Conservation (phyloP, 108 stramenopile species). For the Cyclotella distinguenda region DNA sequence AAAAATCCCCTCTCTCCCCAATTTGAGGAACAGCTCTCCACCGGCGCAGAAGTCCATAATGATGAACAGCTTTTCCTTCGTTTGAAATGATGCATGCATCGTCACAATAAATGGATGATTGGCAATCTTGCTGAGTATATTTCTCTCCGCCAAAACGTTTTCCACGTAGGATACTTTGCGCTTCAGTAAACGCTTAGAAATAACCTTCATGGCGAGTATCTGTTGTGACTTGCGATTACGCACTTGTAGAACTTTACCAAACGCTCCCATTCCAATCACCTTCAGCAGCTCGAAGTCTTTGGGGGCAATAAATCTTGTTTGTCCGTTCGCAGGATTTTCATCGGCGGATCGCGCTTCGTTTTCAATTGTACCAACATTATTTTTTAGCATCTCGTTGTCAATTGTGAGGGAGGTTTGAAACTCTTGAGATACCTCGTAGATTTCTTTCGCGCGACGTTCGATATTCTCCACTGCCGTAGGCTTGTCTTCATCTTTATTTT, state of each 20-base stretch:
- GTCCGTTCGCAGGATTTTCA: neutral
- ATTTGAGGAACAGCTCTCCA: conserved; percentile 91
- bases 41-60: conserved; percentile 97
- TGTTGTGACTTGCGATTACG: conserved; percentile 74
- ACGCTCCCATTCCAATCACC: conserved; percentile 97
- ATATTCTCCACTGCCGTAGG: too few species aligned
- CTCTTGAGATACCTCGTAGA: neutral
- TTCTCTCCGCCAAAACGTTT: conserved; percentile 88
- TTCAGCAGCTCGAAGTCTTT: conserved; percentile 87
- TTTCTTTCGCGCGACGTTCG: too few species aligned
- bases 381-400: neutral
- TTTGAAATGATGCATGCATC: conserved; percentile 97
- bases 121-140: conserved; percentile 88
- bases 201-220: conserved; percentile 95
- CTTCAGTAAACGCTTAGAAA: conserved; percentile 88
- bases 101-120: conserved; percentile 95
- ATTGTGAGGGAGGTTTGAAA: conserved; percentile 12
- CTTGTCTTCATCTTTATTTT: too few species aligned
- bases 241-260: conserved; percentile 97
- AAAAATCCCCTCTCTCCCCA: conserved; percentile 84
- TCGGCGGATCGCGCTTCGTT: neutral
- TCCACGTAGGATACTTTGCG: conserved; percentile 80
- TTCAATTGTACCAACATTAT: neutral
- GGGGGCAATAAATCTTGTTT: conserved; percentile 65
- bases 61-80: conserved; percentile 91